phyloP scores from a whole-genome alignment of 306 rosid species.

The Glycine tomentella region DNA sequence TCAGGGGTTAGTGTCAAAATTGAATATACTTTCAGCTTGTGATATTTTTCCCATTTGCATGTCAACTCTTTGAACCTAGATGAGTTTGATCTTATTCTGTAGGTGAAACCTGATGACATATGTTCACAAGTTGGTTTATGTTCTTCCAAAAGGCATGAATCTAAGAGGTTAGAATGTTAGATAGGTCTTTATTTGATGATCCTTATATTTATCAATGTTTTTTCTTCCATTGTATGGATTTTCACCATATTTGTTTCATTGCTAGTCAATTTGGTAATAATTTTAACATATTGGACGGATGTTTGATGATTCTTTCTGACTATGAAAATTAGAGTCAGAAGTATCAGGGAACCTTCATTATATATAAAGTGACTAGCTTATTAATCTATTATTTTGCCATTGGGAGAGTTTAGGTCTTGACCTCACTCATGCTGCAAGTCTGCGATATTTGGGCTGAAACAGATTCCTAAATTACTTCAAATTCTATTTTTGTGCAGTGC shows the following conservation, averaged over 20 bases:
- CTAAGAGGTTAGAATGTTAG: slow-evolving; percentile 66
- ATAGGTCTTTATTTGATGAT: slow-evolving; percentile 2
- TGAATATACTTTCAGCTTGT: slow-evolving; percentile 1
- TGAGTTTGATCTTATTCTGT: slow-evolving; percentile 47
- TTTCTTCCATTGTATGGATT: not conserved
- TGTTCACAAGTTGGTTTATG: slow-evolving; percentile 76
- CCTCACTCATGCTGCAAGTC: slow-evolving; percentile 23
- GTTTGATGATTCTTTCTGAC: not conserved
- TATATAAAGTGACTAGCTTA: slow-evolving; percentile 14
- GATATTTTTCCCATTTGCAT: slow-evolving; percentile 5
- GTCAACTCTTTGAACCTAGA: slow-evolving; percentile 13
- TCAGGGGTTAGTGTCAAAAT: slow-evolving; percentile 64
- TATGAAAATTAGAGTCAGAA: not conserved
- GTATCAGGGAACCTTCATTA: slow-evolving; percentile 23
- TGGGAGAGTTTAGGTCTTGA: slow-evolving; percentile 18
- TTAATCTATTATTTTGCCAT: slow-evolving; percentile 8
- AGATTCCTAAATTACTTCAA: slow-evolving; percentile 23
- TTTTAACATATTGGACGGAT: slow-evolving; percentile 16
- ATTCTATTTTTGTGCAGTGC: slow-evolving; percentile 50
- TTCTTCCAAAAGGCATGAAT: slow-evolving; percentile 42
- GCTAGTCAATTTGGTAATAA: slow-evolving; percentile 5
- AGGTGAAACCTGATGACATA: slow-evolving; percentile 66
- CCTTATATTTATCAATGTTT: slow-evolving; percentile 15
- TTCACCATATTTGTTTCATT: slow-evolving; percentile 14
- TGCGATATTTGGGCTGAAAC: slow-evolving; percentile 7